Percentiles rank a stretch among this genome's conserved stretches.
Evolutionary conservation across 2,329 filamentous ascomycete genomes (phyloP).

Genomic region (Fusarium torreyae): DNA sequence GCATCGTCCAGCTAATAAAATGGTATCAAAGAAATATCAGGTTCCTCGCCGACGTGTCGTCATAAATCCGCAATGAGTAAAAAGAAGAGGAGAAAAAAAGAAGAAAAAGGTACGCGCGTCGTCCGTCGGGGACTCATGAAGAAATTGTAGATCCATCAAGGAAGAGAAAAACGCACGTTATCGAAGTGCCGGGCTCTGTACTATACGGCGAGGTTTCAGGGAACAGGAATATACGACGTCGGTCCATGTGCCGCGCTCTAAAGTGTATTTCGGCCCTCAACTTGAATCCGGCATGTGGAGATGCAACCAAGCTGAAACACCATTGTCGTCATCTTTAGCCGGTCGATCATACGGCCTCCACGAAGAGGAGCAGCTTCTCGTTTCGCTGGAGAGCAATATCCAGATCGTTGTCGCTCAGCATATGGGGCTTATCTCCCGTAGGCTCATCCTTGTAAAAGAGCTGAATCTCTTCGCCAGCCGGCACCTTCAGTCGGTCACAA

Average conservation of each 20-base stretch:
- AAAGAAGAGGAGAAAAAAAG: constrained; percentile 18
- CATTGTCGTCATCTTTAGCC: constrained; percentile 25
- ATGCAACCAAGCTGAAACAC: constrained; percentile 45
- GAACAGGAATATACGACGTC: constrained; percentile 21
- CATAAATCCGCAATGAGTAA: constrained; percentile 42
- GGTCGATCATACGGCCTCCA: constrained; percentile 65
- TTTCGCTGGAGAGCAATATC: constrained; percentile 86
- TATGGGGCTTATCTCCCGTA: constrained; percentile 79
- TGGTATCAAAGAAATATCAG: constrained; percentile 50
- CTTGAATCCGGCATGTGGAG: constrained; percentile 23
- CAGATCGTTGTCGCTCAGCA: constrained; percentile 86
- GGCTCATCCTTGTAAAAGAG: constrained; percentile 90
- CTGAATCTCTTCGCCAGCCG: constrained; percentile 76
- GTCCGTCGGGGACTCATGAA: constrained; percentile 41
- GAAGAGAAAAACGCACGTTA: constrained; percentile 29
- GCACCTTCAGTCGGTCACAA: constrained; percentile 84
- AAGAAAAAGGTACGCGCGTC: constrained; percentile 5
- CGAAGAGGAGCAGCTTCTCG: constrained; percentile 86
- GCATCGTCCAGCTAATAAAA: constrained; percentile 51
- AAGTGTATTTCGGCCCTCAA: constrained; percentile 27
- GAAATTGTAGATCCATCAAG: constrained; percentile 37
- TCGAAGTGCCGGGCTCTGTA: constrained; percentile 25
- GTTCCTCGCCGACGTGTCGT: constrained; percentile 48
- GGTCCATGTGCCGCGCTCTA: constrained; percentile 13
- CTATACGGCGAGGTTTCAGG: constrained; percentile 15